Conservation (phyloP, 208 protist genomes). For the Wallacemonas sp. region DNA sequence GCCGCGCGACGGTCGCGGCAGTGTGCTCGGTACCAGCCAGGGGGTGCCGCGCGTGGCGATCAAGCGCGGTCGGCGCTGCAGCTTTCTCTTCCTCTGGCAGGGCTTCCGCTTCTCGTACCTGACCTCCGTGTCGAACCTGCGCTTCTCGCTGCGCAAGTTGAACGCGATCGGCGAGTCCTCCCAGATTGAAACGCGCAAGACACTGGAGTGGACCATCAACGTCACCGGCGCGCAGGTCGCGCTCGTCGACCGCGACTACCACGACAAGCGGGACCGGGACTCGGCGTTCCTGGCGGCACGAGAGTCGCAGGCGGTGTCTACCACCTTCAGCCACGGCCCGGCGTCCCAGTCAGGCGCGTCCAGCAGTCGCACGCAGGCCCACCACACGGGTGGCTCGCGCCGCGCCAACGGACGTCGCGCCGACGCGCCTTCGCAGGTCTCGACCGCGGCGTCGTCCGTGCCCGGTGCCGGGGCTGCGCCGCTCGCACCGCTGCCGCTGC, state of each 20-base stretch:
- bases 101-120: constrained; percentile 77
- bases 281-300: constrained; percentile 21
- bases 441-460: background rate
- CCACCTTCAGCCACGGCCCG: background rate
- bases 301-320: background rate
- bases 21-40: background rate
- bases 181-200: constrained; percentile 26
- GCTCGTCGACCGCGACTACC: constrained; percentile 84
- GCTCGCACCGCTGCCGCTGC: too few species aligned
- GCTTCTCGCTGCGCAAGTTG: constrained; percentile 58
- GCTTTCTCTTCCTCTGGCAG: constrained; percentile 70
- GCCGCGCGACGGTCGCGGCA: background rate
- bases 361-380: background rate
- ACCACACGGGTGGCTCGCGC: background rate
- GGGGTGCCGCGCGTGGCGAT: background rate
- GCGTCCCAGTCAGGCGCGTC: background rate
- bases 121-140: constrained; percentile 81
- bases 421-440: background rate
- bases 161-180: constrained; percentile 57
- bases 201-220: constrained; percentile 61
- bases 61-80: constrained; percentile 20
- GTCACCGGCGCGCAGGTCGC: constrained; percentile 69
- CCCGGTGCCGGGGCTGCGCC: background rate
- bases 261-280: constrained; percentile 54
- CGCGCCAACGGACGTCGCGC: background rate